Percentiles rank a stretch among this genome's conserved stretches.
These are phyloP conservation scores for Phallus indusiatus DNA, from an alignment of 768 basidiomycete species.

Conservation along the genomic window DNA sequence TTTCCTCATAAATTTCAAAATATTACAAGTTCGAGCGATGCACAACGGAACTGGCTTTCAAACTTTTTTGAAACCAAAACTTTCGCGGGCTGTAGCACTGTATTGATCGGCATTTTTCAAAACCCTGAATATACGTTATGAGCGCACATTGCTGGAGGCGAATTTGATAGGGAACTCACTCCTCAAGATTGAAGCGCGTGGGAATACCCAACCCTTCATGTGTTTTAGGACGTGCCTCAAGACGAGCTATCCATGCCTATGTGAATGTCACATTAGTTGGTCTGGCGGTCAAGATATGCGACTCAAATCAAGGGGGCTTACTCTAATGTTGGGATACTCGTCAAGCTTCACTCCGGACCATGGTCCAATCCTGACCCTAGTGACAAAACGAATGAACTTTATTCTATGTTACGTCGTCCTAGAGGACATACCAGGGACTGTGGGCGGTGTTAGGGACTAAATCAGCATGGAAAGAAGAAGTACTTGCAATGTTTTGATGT, in stretches of 20 bases:
- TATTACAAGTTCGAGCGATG: no score
- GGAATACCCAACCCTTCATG: slow-evolving; percentile 3
- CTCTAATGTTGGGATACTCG: slow-evolving; percentile 2
- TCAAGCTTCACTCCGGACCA: slow-evolving; percentile 1
- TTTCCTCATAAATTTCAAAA: no score
- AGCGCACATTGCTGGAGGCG: background rate
- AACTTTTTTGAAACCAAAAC: slow-evolving; percentile 9
- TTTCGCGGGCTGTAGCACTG: background rate
- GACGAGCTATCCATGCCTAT: slow-evolving; percentile 3
- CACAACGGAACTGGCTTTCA: no score
- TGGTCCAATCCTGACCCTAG: background rate
- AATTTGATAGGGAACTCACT: background rate
- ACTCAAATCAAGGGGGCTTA: background rate
- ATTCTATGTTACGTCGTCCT: no score
- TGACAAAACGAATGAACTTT: background rate
- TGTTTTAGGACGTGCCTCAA: background rate
- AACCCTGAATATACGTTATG: background rate
- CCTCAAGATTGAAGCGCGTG: background rate
- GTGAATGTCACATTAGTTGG: background rate
- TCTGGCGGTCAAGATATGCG: no score
- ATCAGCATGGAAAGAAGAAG: background rate
- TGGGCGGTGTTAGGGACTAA: background rate
- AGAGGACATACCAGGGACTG: slow-evolving; percentile 5
- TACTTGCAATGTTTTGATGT: slow-evolving; percentile 53
- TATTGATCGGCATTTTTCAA: background rate